Percentiles rank a stretch among this genome's conserved stretches.
These are phyloP conservation scores for Agrostemma githago DNA, from an alignment of 148 eudicot genomes.

Conservation along the genomic window DNA sequence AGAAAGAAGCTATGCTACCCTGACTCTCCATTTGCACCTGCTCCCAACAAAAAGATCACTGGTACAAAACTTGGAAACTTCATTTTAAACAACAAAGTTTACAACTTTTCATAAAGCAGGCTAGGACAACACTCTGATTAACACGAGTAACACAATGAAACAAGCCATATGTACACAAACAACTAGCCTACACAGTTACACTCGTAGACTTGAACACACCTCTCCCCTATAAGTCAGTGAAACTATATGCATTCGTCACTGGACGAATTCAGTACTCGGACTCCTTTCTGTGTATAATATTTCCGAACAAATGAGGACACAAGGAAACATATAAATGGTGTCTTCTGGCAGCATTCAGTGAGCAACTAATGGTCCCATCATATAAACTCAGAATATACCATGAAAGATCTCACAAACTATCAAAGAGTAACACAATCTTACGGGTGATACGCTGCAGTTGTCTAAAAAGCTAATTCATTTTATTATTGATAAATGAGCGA, in stretches of 20 bases:
- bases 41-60: background rate
- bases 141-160: background rate
- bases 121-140: background rate
- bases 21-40: background rate
- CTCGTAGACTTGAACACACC: background rate
- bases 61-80: conserved; percentile 4
- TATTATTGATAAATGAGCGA: too few species aligned
- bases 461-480: too few species aligned
- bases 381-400: background rate
- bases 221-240: background rate
- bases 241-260: background rate
- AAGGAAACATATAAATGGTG: background rate
- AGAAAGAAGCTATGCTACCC: background rate
- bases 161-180: background rate
- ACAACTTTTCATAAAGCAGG: background rate
- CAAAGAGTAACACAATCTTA: too few species aligned
- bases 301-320: background rate
- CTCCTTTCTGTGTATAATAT: background rate
- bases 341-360: background rate
- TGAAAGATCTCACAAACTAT: background rate
- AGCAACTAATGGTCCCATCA: background rate
- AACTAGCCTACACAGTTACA: background rate
- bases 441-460: too few species aligned
- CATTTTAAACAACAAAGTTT: background rate
- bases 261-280: background rate